Percentiles rank a stretch among this genome's conserved stretches.
These are phyloP conservation scores for Capsella bursapastoris DNA, from an alignment of 345 rosid genomes.

Conservation along the genomic window DNA sequence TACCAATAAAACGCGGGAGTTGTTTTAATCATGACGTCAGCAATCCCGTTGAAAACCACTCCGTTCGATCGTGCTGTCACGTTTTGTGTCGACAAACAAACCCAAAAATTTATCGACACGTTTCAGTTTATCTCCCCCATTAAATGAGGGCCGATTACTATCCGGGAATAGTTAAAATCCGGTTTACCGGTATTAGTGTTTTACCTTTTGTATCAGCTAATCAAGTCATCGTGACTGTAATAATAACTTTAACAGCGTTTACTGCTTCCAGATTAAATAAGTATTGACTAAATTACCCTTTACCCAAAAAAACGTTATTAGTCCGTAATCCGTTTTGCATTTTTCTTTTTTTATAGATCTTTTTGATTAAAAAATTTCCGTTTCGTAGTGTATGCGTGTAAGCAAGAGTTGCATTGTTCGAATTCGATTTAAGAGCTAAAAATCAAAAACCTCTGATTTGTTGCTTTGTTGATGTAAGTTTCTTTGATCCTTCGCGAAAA, in stretches of 20 bases:
- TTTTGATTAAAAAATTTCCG: slow-evolving; percentile 8
- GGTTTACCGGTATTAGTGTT: slow-evolving; percentile 3
- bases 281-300: slow-evolving; percentile 40
- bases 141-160: slow-evolving; percentile 32
- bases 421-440: slow-evolving; percentile 22
- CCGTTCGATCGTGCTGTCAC: slow-evolving; percentile 48
- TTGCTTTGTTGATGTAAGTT: slow-evolving; percentile 33
- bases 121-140: background rate
- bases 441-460: slow-evolving; percentile 35
- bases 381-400: slow-evolving; percentile 42
- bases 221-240: slow-evolving; percentile 35
- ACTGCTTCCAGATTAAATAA: slow-evolving; percentile 13
- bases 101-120: slow-evolving; percentile 27
- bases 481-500: slow-evolving; percentile 11
- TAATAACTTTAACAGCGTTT: slow-evolving; percentile 36
- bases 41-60: slow-evolving; percentile 40
- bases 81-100: slow-evolving; percentile 20
- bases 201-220: background rate
- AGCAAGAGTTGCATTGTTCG: slow-evolving; percentile 34
- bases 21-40: slow-evolving; percentile 36
- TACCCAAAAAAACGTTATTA: slow-evolving; percentile 40
- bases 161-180: slow-evolving; percentile 36
- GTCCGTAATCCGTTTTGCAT: slow-evolving; percentile 27
- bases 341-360: slow-evolving; percentile 7
- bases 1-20: slow-evolving; percentile 44